These are phyloP conservation scores for Pichia sp. DNA, from an alignment of 1,139 yeast genomes.

Conservation along the genomic window DNA sequence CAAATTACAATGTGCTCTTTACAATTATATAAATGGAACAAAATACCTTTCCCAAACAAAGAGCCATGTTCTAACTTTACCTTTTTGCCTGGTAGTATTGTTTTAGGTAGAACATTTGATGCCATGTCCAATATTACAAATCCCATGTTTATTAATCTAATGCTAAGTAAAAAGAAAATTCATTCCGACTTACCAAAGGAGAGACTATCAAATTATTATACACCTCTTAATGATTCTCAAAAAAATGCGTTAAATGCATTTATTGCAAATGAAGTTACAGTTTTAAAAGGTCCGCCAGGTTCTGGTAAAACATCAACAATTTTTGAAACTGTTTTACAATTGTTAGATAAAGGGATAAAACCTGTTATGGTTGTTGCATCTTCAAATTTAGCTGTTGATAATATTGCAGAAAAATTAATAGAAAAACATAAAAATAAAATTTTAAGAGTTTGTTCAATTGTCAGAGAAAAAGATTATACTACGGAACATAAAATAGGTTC, in stretches of 20 bases:
- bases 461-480: constrained; percentile 56
- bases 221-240: constrained; percentile 56
- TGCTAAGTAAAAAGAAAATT: constrained; percentile 56
- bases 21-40: constrained; percentile 53
- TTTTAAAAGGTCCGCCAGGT: constrained; percentile 96
- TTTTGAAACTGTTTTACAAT: constrained; percentile 59
- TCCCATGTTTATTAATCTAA: constrained; percentile 49
- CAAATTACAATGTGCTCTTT: constrained; percentile 30
- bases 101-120: constrained; percentile 53
- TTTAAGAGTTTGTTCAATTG: constrained; percentile 53
- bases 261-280: constrained; percentile 57
- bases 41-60: constrained; percentile 40
- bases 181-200: constrained; percentile 53
- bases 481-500: constrained; percentile 48
- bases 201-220: constrained; percentile 38
- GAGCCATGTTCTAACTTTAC: constrained; percentile 32
- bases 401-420: constrained; percentile 62
- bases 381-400: constrained; percentile 69
- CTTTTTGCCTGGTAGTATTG: constrained; percentile 56
- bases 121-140: constrained; percentile 58
- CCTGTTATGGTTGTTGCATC: constrained; percentile 72
- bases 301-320: constrained; percentile 97
- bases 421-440: constrained; percentile 45
- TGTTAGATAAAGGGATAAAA: constrained; percentile 34
- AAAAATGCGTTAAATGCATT: constrained; percentile 62